A percentile compares a stretch with the other conserved stretches of the same genome.
Conservation (phyloP, 176 grass and related monocot species). For the Avena eriantha region DNA sequence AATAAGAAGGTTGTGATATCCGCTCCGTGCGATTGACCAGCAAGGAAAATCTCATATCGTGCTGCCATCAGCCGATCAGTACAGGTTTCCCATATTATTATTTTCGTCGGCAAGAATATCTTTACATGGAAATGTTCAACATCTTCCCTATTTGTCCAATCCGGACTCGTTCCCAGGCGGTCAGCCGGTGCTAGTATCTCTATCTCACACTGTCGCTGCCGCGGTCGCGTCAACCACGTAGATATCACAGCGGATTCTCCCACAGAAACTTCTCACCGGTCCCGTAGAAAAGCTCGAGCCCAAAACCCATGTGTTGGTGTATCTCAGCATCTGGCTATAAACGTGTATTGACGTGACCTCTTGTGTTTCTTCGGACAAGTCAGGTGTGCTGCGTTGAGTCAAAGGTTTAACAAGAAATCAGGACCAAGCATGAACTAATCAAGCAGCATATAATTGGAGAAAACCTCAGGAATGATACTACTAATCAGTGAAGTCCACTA, state of each 20-base stretch:
- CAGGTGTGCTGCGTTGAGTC: conserved; percentile 26
- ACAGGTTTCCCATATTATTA: background rate
- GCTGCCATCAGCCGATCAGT: background rate
- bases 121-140: background rate
- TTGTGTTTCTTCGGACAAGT: background rate
- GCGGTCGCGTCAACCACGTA: background rate
- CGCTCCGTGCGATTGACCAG: conserved; percentile 25
- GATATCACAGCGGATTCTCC: background rate
- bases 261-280: background rate
- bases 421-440: too few species aligned
- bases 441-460: background rate
- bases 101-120: too few species aligned
- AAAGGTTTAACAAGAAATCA: background rate
- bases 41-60: background rate
- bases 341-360: background rate
- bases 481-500: background rate
- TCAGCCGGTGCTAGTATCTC: too few species aligned
- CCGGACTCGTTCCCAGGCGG: too few species aligned
- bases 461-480: too few species aligned
- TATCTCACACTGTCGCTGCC: too few species aligned
- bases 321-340: background rate
- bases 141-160: too few species aligned
- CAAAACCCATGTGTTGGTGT: background rate
- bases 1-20: background rate
- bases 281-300: background rate